Conservation (phyloP, 2,329 filamentous ascomycete genomes). For the Hypoxylon sp. region DNA sequence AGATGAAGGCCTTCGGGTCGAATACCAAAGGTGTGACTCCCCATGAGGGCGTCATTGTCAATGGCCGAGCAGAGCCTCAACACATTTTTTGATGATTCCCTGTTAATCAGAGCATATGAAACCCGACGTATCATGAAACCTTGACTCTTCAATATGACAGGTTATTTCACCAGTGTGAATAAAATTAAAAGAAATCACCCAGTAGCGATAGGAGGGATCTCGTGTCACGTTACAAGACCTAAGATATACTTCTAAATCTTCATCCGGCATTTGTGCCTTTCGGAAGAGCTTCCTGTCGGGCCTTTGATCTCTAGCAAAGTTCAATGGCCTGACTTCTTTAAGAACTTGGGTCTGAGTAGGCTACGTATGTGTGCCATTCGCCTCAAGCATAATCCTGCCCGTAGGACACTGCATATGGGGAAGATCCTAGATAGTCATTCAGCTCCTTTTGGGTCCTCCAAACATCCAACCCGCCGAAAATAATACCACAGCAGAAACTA, state of each 20-base stretch:
- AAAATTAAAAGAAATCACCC: constrained; percentile 34
- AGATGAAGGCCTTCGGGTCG: constrained; percentile 27
- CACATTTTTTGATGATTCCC: constrained; percentile 11
- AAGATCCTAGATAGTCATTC: constrained; percentile 21
- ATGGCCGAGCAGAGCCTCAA: constrained; percentile 39
- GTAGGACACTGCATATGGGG: constrained; percentile 35
- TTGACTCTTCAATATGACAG: constrained; percentile 11
- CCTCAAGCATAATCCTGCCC: constrained; percentile 30
- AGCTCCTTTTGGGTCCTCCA: constrained; percentile 22
- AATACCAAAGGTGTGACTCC: constrained; percentile 14
- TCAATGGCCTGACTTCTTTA: constrained; percentile 11
- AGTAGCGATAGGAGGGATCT: constrained; percentile 45
- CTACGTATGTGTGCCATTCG: constrained; percentile 41
- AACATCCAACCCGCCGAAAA: constrained; percentile 29
- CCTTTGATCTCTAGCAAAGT: constrained; percentile 25
- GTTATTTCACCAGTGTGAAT: constrained; percentile 28
- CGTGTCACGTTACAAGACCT: constrained; percentile 51
- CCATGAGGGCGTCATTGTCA: constrained; percentile 2
- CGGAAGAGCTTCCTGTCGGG: constrained; percentile 22
- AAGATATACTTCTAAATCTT: constrained; percentile 43
- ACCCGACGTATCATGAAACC: constrained; percentile 21
- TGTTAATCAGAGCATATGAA: background rate
- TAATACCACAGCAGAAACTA: constrained; percentile 41
- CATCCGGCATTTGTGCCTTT: constrained; percentile 46
- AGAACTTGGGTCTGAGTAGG: constrained; percentile 24